Conservation (phyloP, 208 protist genomes). For the Leishmania amazonensis region DNA sequence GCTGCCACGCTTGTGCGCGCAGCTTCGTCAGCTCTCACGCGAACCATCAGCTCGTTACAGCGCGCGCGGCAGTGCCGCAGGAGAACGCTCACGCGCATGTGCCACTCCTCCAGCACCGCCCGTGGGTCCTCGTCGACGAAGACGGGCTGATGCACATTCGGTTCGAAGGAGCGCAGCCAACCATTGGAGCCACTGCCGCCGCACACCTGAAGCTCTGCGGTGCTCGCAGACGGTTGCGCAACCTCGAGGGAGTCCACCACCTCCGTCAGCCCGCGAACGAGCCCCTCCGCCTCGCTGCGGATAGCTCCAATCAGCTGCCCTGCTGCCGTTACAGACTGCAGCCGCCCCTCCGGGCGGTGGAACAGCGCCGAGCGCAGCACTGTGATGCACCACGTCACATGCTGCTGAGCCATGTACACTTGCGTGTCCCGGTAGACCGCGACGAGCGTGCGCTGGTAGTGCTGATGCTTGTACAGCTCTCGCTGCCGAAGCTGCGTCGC, state of each 20-base stretch:
- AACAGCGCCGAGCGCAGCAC: conserved; percentile 63
- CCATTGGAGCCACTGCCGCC: conserved; percentile 65
- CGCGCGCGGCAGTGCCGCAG: conserved; percentile 62
- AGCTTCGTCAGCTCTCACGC: conserved; percentile 36
- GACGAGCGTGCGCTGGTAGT: conserved; percentile 49
- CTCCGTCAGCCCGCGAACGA: conserved; percentile 51
- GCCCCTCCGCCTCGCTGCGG: conserved; percentile 49
- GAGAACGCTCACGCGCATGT: conserved; percentile 81
- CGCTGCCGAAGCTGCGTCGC: conserved; percentile 62
- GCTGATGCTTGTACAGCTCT: conserved; percentile 69
- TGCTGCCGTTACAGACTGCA: conserved; percentile 42
- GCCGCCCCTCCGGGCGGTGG: conserved; percentile 49
- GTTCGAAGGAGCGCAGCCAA: conserved; percentile 75
- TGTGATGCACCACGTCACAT: conserved; percentile 49
- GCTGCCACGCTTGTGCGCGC: conserved; percentile 33
- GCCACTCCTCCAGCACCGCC: conserved; percentile 82
- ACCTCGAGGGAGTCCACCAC: conserved; percentile 57
- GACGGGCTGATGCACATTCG: conserved; percentile 39
- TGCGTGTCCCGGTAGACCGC: conserved; percentile 51
- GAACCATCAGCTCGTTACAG: conserved; percentile 40
- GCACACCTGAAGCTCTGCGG: conserved; percentile 37
- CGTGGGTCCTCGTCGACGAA: conserved; percentile 36
- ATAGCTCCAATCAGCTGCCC: conserved; percentile 35
- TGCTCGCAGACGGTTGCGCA: conserved; percentile 29
- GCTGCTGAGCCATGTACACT: conserved; percentile 50